Conservation (phyloP, 805 yeast genomes). For the Sungouiozyma ichnusensis region DNA sequence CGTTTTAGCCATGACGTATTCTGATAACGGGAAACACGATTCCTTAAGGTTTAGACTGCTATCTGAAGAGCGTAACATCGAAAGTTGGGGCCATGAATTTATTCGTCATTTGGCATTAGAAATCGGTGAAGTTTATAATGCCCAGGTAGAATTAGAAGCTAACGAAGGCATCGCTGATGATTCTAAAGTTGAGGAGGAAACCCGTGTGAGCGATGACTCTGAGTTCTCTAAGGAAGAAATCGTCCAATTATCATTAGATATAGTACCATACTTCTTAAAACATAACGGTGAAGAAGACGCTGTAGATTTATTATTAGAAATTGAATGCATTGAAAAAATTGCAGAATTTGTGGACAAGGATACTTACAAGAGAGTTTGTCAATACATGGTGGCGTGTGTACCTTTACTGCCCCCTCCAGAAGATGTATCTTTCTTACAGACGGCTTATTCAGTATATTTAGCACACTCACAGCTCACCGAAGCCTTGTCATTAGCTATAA, state of each 20-base stretch:
- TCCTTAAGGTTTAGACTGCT: conserved; percentile 69
- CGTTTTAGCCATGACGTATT: conserved; percentile 88
- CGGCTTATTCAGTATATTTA: conserved; percentile 80
- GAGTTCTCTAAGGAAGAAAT: conserved; percentile 35
- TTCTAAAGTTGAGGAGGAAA: conserved; percentile 4
- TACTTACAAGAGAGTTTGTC: conserved; percentile 81
- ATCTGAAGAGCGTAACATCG: conserved; percentile 46
- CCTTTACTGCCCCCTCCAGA: conserved; percentile 93
- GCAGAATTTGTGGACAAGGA: conserved; percentile 76
- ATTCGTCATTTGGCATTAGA: conserved; percentile 92
- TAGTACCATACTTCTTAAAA: conserved; percentile 81
- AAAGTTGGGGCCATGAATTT: conserved; percentile 97
- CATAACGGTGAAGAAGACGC: conserved; percentile 99
- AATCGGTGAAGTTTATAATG: conserved; percentile 79
- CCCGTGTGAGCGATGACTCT: conserved; percentile 4
- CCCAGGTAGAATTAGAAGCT: conserved; percentile 33
- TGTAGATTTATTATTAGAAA: conserved; percentile 81
- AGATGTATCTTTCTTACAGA: conserved; percentile 71
- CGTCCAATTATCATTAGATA: conserved; percentile 55
- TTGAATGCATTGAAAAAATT: conserved; percentile 75
- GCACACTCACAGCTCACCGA: conserved; percentile 73
- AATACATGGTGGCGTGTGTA: conserved; percentile 93
- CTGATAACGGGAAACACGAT: conserved; percentile 70
- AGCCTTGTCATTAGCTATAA: conserved; percentile 81
- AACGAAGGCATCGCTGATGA: conserved; percentile 6